Evolutionary conservation across 108 stramenopile species (phyloP).

Genomic region (Nannochloropsis gaditana): DNA sequence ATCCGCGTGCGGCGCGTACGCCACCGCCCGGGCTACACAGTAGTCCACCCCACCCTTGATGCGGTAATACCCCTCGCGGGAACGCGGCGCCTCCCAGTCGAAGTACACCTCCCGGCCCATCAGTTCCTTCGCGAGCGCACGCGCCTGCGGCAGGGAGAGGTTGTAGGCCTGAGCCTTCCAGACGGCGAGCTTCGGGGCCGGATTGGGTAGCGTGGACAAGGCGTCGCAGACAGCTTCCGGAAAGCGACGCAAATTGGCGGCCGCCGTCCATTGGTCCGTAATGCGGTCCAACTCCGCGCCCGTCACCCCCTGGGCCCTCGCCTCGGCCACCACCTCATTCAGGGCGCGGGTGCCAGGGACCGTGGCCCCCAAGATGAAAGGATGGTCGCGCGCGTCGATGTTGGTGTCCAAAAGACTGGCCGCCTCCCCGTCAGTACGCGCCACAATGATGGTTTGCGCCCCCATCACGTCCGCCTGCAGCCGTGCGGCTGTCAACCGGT

Average conservation of each 20-base stretch:
- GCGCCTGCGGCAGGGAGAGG: constrained; percentile 70
- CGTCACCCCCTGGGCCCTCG: constrained; percentile 47
- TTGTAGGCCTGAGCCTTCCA: constrained; percentile 64
- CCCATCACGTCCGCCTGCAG: constrained; percentile 84
- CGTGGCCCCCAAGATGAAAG: constrained; percentile 80
- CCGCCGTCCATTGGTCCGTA: constrained; percentile 65
- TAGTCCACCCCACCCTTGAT: constrained; percentile 79
- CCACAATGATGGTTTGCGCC: constrained; percentile 69
- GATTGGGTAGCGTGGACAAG: background rate
- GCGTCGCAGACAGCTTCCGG: constrained; percentile 40
- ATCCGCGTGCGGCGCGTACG: constrained; percentile 82
- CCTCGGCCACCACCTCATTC: constrained; percentile 59
- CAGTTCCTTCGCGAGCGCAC: constrained; percentile 67
- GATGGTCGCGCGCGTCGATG: constrained; percentile 90
- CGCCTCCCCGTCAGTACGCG: constrained; percentile 90
- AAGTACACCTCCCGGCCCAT: constrained; percentile 73
- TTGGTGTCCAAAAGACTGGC: constrained; percentile 88
- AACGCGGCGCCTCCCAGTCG: constrained; percentile 85
- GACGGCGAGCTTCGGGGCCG: constrained; percentile 32
- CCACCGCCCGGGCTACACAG: constrained; percentile 75
- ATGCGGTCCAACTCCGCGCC: constrained; percentile 55
- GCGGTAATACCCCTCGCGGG: constrained; percentile 89
- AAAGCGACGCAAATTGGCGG: constrained; percentile 53
- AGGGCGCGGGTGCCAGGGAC: constrained; percentile 51
- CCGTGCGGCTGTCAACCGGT: constrained; percentile 82